These are phyloP conservation scores for Colletotrichum theobromicola DNA, from an alignment of 2,329 filamentous ascomycete species.

Conservation along the genomic window DNA sequence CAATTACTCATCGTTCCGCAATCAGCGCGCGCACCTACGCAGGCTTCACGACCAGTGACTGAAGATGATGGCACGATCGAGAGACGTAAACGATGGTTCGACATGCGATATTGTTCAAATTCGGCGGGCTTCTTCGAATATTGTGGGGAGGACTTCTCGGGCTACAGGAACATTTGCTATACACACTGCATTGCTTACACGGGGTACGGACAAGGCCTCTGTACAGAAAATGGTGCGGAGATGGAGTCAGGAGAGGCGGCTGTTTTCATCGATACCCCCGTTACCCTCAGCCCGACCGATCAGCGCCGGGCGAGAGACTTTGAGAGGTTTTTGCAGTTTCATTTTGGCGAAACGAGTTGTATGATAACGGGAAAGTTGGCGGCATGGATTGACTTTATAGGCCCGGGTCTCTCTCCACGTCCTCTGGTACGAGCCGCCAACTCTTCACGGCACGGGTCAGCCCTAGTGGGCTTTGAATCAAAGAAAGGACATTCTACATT, in stretches of 20 bases:
- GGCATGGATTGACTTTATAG: constrained; percentile 8
- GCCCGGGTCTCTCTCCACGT: constrained; percentile 1
- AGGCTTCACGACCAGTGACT: constrained; percentile 47
- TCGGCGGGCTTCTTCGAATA: not conserved
- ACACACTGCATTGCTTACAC: constrained; percentile 3
- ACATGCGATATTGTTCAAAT: not conserved
- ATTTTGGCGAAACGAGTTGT: constrained; percentile 10
- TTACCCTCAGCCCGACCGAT: not conserved
- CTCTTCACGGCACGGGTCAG: not conserved
- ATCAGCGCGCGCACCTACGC: constrained; percentile 69
- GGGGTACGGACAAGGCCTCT: not conserved
- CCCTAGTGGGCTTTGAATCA: constrained; percentile 14
- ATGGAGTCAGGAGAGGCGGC: constrained; percentile 19
- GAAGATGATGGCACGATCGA: not conserved
- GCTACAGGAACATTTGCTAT: not conserved
- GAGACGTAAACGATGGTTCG: not conserved
- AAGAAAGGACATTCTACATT: not conserved
- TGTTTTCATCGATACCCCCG: constrained; percentile 19
- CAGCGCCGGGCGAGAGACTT: not conserved
- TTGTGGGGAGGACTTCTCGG: not conserved
- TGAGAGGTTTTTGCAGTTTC: not conserved
- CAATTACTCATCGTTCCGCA: constrained; percentile 77
- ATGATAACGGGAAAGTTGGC: constrained; percentile 6
- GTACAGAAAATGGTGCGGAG: not conserved
- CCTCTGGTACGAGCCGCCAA: not conserved